A percentile compares a stretch with the other conserved stretches of the same genome.
These are phyloP conservation scores for Pseudoperonospora humuli DNA, from an alignment of 352 stramenopile species.

Conservation along the genomic window DNA sequence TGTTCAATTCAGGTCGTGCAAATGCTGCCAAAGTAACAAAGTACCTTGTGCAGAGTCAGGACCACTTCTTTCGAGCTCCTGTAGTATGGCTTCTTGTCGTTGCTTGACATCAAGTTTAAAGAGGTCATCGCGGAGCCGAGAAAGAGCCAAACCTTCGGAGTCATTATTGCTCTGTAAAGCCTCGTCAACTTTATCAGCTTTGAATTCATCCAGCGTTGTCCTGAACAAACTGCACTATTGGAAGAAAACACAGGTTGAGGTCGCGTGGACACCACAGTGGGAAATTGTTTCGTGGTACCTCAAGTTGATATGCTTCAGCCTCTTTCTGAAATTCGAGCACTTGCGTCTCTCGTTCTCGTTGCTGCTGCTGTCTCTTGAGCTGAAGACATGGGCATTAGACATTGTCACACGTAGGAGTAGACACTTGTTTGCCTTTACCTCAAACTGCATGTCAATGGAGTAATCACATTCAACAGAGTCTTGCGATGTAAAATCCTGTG, in stretches of 20 bases:
- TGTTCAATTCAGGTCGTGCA: background rate
- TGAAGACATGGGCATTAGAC: background rate
- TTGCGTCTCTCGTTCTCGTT: conserved; percentile 16
- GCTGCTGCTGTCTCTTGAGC: conserved; percentile 16
- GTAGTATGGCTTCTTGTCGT: conserved; percentile 27
- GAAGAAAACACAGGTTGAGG: too few species aligned
- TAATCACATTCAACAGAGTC: conserved; percentile 2
- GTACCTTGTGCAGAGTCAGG: conserved; percentile 31
- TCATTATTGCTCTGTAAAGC: conserved; percentile 4
- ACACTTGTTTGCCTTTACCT: conserved; percentile 2
- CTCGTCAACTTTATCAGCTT: conserved; percentile 12
- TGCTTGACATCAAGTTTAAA: conserved; percentile 53
- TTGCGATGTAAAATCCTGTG: background rate
- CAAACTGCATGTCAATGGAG: conserved; percentile 5
- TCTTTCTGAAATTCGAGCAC: conserved; percentile 18
- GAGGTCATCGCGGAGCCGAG: conserved; percentile 32
- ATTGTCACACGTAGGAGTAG: background rate
- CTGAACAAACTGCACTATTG: conserved; percentile 12
- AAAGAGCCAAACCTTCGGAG: conserved; percentile 6
- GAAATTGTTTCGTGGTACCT: too few species aligned
- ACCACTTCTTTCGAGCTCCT: conserved; percentile 30
- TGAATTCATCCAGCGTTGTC: conserved; percentile 8
- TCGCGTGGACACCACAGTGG: too few species aligned
- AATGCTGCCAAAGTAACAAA: background rate
- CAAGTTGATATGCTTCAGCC: conserved; percentile 16